Evolutionary conservation across 1,139 yeast species (phyloP), one percentile per base, ranked within the genome.

Genomic region (Kodamaea derodonti): DNA sequence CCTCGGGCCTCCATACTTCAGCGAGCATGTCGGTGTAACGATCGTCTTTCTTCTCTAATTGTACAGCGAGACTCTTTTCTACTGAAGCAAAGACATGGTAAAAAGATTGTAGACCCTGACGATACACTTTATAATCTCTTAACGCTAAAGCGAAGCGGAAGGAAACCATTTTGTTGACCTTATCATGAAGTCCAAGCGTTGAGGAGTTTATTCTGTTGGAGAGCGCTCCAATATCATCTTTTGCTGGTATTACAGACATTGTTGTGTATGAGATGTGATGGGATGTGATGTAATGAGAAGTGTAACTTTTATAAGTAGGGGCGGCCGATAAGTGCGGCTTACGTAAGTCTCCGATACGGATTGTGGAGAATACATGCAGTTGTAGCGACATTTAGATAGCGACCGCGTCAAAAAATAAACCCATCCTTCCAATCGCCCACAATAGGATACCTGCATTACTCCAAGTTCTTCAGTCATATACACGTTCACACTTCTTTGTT

Each of bases 51-150:
- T 50, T 62, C 20, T 61, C 62, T 31, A 78, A 56, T 46, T 80
- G 80, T 35, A 67, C 53, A 34, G 65, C 58, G 40, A 83, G 59
- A 31, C 75, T 56, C 31, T 63, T 65, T 56, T 86, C 95, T 39
- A 84, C 78, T 13, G 85, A 68, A 27, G 70, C 70, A 62, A 84
- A 86, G 10, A 84, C 78, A 52, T 82, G 90, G 59, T 82, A 86
- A 56, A 81, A 85, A 36, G 83, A 72, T 54, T 82, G 87, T 38
- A 85, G 65, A 13, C 92, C 94, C 56, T 85, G 95, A 56, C 94
- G 76, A 62, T 80, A 86, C 29, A 84, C 78, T 46, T 75, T 78
- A 30, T 81, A 75, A 53, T 85, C 90, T 51, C 88, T 70, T 40
- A 84, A 62, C 2, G 95, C 95, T 34, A 84, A 62, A 8, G 88